A percentile compares a stretch with the other conserved stretches of the same genome.
Conservation (phyloP, 129 eudicot species). For the Mikania micrantha region DNA sequence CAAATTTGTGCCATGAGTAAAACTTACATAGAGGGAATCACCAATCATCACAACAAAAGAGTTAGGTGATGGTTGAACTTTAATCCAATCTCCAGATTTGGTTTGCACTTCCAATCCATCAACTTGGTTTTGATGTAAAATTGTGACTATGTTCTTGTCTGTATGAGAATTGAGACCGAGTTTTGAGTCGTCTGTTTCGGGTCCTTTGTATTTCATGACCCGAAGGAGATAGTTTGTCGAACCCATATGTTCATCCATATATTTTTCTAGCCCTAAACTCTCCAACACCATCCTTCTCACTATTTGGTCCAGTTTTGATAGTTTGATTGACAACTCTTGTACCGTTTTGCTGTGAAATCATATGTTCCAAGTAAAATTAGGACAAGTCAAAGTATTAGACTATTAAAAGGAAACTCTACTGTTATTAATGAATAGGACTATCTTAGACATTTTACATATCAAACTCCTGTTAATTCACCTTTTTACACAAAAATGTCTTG, state of each 20-base stretch:
- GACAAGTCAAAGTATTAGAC: too few species aligned
- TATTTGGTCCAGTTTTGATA: conserved; percentile 47
- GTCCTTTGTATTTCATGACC: conserved; percentile 57
- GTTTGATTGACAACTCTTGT: conserved; percentile 37
- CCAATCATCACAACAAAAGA: conserved; percentile 63
- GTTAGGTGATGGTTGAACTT: conserved; percentile 40
- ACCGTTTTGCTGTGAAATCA: conserved; percentile 34
- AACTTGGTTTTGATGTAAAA: conserved; percentile 49
- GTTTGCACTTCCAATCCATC: conserved; percentile 49
- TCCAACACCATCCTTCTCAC: conserved; percentile 60
- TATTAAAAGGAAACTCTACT: too few species aligned
- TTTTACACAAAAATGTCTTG: too few species aligned
- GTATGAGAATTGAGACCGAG: conserved; percentile 57
- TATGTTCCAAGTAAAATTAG: background rate
- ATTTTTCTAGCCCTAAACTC: conserved; percentile 47
- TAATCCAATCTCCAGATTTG: conserved; percentile 56
- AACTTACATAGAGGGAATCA: conserved; percentile 54
- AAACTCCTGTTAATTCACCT: too few species aligned
- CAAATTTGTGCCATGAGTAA: background rate
- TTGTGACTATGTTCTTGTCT: conserved; percentile 61
- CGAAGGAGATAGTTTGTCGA: conserved; percentile 54
- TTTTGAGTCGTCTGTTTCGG: conserved; percentile 37
- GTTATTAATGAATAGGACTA: too few species aligned
- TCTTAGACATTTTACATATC: too few species aligned
- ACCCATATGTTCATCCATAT: conserved; percentile 50